Evolutionary conservation across 2,329 filamentous ascomycete genomes (phyloP).

Genomic region (Ceratocystiopsis minuta): DNA sequence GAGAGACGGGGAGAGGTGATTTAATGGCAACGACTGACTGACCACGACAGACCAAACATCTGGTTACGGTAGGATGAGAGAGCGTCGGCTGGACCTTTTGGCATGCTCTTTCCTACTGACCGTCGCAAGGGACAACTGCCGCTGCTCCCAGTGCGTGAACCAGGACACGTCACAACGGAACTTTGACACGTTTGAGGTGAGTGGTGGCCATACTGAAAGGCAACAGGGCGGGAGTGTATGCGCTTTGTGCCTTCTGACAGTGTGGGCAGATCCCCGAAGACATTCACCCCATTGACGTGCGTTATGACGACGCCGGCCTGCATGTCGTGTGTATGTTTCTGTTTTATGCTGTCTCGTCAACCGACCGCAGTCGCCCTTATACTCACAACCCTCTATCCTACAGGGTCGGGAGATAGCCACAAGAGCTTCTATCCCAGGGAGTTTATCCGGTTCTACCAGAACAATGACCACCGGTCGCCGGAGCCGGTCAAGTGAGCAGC

Average conservation of each 20-base stretch:
- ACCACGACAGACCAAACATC: constrained; percentile 8
- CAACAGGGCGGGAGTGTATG: neutral
- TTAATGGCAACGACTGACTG: too few relatives aligned
- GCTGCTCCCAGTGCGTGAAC: constrained; percentile 48
- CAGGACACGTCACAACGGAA: constrained; percentile 51
- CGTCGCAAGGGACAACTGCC: constrained; percentile 51
- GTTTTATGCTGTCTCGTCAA: neutral
- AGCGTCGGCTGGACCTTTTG: too few relatives aligned
- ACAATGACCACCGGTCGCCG: constrained; percentile 15
- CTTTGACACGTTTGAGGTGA: constrained; percentile 48
- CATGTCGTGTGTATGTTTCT: constrained; percentile 29
- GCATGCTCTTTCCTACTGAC: neutral
- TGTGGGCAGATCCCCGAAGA: constrained; percentile 26
- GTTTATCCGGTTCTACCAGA: constrained; percentile 36
- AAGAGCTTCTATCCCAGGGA: constrained; percentile 46
- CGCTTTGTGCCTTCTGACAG: constrained; percentile 1
- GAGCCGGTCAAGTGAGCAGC: constrained; percentile 18
- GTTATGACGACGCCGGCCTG: constrained; percentile 19
- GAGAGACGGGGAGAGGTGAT: too few relatives aligned
- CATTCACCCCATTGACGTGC: constrained; percentile 19
- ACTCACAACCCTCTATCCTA: too few relatives aligned
- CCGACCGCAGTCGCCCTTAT: neutral
- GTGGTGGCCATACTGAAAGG: constrained; percentile 9
- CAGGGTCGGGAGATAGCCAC: constrained; percentile 53
- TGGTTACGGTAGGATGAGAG: constrained; percentile 8